These are phyloP conservation scores for Lolium perenne DNA, from an alignment of 176 grass and related monocot species.

Conservation along the genomic window DNA sequence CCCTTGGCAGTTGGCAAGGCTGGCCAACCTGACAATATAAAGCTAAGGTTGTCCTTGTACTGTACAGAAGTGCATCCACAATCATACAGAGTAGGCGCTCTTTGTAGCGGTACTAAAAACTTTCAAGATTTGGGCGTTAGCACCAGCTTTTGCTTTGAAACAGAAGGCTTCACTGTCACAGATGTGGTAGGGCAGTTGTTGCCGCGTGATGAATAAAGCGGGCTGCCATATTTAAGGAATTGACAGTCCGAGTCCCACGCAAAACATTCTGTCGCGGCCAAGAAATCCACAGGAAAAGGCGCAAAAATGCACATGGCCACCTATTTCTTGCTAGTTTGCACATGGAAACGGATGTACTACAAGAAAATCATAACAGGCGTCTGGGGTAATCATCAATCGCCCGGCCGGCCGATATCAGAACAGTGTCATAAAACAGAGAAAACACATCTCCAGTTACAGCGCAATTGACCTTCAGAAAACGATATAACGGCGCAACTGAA, in stretches of 20 bases:
- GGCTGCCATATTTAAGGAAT: slow-evolving; percentile 24
- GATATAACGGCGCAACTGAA: no score
- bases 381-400: slow-evolving; percentile 1
- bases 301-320: slow-evolving; percentile 10
- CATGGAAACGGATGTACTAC: background rate
- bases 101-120: slow-evolving; percentile 30
- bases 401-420: background rate
- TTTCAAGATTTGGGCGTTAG: slow-evolving; percentile 37
- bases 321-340: background rate
- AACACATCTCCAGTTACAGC: background rate
- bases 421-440: background rate
- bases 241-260: slow-evolving; percentile 33
- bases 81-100: slow-evolving; percentile 13
- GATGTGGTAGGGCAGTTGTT: slow-evolving; percentile 48
- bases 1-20: background rate
- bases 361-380: slow-evolving; percentile 8
- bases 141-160: slow-evolving; percentile 33
- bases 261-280: slow-evolving; percentile 23
- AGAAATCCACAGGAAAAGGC: slow-evolving; percentile 24
- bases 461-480: background rate
- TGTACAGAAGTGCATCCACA: slow-evolving; percentile 32
- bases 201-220: slow-evolving; percentile 26
- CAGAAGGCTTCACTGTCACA: background rate
- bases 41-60: slow-evolving; percentile 4
- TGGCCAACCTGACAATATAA: slow-evolving; percentile 22